These are phyloP conservation scores for Neopestalotiopsis rosae DNA, from an alignment of 2,329 filamentous ascomycete genomes.

Conservation along the genomic window DNA sequence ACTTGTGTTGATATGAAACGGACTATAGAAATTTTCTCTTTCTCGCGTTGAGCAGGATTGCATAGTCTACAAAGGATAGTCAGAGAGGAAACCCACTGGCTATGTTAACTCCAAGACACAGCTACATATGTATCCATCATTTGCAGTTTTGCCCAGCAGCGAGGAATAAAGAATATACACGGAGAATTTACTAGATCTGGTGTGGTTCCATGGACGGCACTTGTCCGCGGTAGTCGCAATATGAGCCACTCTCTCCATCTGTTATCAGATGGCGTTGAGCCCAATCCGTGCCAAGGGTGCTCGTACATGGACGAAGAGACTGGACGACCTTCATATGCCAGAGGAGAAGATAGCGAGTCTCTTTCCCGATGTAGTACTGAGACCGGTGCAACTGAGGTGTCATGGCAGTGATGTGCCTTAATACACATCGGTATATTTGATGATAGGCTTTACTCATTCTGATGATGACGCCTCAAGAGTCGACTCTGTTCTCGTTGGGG, in stretches of 20 bases:
- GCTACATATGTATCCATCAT: neutral
- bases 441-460: too few relatives aligned
- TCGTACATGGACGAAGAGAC: too few relatives aligned
- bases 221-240: too few relatives aligned
- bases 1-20: neutral
- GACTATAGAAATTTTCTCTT: neutral
- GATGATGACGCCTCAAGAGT: too few relatives aligned
- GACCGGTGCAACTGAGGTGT: neutral
- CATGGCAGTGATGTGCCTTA: neutral
- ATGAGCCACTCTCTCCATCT: too few relatives aligned
- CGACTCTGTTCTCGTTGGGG: too few relatives aligned
- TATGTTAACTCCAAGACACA: neutral
- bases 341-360: neutral
- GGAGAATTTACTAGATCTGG: neutral
- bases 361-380: neutral
- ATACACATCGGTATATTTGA: neutral
- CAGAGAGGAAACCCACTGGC: neutral
- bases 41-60: neutral
- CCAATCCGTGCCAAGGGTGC: too few relatives aligned
- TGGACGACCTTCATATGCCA: neutral
- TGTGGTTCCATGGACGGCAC: neutral
- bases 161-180: neutral
- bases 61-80: neutral
- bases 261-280: too few relatives aligned
- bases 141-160: neutral